Conservation (phyloP, 2,329 filamentous ascomycete genomes). For the Pyricularia sp. region DNA sequence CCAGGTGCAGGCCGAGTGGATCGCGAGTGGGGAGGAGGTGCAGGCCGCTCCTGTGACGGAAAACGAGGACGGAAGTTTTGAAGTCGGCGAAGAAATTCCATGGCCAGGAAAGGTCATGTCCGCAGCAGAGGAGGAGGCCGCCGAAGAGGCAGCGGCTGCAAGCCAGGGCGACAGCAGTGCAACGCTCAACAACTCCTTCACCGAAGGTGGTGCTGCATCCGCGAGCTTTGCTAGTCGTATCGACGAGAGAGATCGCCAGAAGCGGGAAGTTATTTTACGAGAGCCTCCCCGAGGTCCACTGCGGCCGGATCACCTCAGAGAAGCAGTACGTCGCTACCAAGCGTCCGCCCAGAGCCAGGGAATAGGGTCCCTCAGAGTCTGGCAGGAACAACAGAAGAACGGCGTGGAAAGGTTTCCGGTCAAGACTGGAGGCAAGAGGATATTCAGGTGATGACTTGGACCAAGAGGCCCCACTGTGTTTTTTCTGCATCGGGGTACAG, state of each 20-base stretch:
- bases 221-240: background rate
- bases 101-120: constrained; percentile 15
- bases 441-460: constrained; percentile 32
- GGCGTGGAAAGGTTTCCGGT: constrained; percentile 47
- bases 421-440: constrained; percentile 34
- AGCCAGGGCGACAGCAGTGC: constrained; percentile 14
- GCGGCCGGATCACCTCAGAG: constrained; percentile 60
- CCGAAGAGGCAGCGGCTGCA: constrained; percentile 4
- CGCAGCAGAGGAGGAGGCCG: constrained; percentile 11
- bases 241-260: constrained; percentile 13
- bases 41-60: constrained; percentile 39
- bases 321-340: constrained; percentile 59
- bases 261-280: constrained; percentile 18
- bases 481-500: background rate
- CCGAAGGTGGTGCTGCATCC: background rate
- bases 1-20: constrained; percentile 59
- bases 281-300: constrained; percentile 41
- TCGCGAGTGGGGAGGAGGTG: constrained; percentile 40
- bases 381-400: constrained; percentile 46
- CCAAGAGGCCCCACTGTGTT: background rate
- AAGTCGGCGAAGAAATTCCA: constrained; percentile 14
- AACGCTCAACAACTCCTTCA: constrained; percentile 3
- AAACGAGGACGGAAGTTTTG: background rate
- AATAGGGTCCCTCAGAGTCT: constrained; percentile 45
- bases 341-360: constrained; percentile 48